Evolutionary conservation across 2,329 filamentous ascomycete species (phyloP).

Genomic region (Colletotrichum higginsianum): DNA sequence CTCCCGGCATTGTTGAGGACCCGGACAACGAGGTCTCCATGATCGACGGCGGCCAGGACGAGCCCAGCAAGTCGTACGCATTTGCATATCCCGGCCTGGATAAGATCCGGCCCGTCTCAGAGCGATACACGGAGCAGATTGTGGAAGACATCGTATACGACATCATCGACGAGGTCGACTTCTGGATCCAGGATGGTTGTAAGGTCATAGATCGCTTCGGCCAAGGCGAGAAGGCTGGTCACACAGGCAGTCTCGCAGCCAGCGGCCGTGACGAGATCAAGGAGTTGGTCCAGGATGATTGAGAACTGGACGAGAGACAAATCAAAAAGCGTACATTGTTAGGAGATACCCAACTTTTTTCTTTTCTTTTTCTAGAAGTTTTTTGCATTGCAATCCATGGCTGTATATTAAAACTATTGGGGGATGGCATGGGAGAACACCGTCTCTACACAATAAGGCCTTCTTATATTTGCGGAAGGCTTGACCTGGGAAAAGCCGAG

Average conservation of each 20-base stretch:
- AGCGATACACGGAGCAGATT: conserved; percentile 93
- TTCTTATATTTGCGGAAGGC: not conserved
- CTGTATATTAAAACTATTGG: conserved; percentile 23
- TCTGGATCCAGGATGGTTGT: conserved; percentile 80
- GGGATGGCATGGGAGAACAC: not conserved
- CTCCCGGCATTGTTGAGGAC: conserved; percentile 67
- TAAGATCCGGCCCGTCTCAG: conserved; percentile 74
- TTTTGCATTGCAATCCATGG: conserved; percentile 26
- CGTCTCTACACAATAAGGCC: not conserved
- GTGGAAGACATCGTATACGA: conserved; percentile 95
- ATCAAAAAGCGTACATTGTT: conserved; percentile 18
- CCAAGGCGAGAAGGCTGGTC: conserved; percentile 55
- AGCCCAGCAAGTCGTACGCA: conserved; percentile 3
- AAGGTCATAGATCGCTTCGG: conserved; percentile 63
- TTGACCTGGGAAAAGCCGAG: not conserved
- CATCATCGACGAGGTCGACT: conserved; percentile 94
- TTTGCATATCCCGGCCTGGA: conserved; percentile 42
- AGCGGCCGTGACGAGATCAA: conserved; percentile 71
- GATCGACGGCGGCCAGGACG: conserved; percentile 46
- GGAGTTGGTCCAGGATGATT: conserved; percentile 76
- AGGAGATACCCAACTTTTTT: conserved; percentile 36
- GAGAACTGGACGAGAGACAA: conserved; percentile 20
- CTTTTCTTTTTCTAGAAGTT: not conserved
- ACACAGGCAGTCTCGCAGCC: conserved; percentile 57
- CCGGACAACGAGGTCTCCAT: conserved; percentile 65